Evolutionary conservation across 768 basidiomycete genomes (phyloP).

Genomic region (Psilocybe tampanensis): DNA sequence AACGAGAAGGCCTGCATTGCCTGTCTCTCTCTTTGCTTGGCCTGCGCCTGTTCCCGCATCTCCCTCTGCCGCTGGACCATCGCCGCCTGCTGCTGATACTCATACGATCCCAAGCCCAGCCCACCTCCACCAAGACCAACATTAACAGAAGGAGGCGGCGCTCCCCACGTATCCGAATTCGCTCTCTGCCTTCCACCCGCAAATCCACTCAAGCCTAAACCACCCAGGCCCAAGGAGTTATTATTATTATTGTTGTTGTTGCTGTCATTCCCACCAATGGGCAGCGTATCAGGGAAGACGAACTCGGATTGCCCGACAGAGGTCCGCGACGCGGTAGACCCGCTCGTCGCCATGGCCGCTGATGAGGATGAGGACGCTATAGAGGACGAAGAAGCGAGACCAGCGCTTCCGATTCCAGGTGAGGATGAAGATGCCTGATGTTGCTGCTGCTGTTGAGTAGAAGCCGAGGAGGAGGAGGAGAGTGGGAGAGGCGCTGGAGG

Average conservation of each 20-base stretch:
- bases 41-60: constrained; percentile 21
- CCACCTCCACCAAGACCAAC: no score
- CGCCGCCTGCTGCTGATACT: constrained; percentile 12
- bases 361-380: background rate
- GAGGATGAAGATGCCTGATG: no score
- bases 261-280: constrained; percentile 15
- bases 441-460: no score
- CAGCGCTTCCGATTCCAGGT: no score
- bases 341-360: background rate
- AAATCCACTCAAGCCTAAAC: background rate
- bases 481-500: background rate
- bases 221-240: background rate
- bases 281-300: background rate
- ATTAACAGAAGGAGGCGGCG: no score
- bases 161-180: constrained; percentile 59
- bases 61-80: constrained; percentile 8
- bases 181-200: constrained; percentile 44
- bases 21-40: background rate
- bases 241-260: constrained; percentile 14
- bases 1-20: constrained; percentile 30
- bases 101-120: background rate
- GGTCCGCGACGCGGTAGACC: background rate
- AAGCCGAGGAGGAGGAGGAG: background rate
- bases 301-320: no score
- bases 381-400: background rate